Conservation (phyloP, 192 early-diverging fungal species). For the Chytriomyces sp. region DNA sequence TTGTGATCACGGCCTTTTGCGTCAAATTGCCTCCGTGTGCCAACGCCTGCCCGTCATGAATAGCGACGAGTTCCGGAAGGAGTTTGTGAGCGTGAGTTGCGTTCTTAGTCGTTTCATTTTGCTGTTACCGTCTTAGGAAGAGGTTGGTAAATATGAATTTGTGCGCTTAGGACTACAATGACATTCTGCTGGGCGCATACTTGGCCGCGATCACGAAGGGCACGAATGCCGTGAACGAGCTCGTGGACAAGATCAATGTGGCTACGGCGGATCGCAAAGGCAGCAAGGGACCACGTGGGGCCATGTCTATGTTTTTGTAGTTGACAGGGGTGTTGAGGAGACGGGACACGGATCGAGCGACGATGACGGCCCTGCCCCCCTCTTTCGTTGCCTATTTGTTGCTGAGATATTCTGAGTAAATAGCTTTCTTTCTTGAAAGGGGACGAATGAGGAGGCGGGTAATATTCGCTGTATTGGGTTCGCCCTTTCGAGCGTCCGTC, state of each 20-base stretch:
- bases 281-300: slow-evolving; percentile 2
- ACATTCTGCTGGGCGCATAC: slow-evolving; percentile 75
- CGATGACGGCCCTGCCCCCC: too few relatives aligned
- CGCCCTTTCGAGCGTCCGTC: too few relatives aligned
- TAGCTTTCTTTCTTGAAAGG: too few relatives aligned
- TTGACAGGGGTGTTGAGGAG: too few relatives aligned
- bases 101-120: not conserved
- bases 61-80: slow-evolving; percentile 65
- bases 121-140: not conserved
- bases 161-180: slow-evolving; percentile 74
- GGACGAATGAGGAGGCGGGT: too few relatives aligned
- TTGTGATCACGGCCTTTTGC: slow-evolving; percentile 72
- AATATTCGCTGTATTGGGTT: too few relatives aligned
- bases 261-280: slow-evolving; percentile 15
- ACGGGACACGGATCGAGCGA: too few relatives aligned
- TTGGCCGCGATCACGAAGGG: slow-evolving; percentile 80
- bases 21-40: slow-evolving; percentile 75
- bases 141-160: too few relatives aligned
- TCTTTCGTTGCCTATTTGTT: too few relatives aligned
- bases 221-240: slow-evolving; percentile 64
- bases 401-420: too few relatives aligned
- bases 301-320: not conserved
- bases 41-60: slow-evolving; percentile 73
- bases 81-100: slow-evolving; percentile 68
- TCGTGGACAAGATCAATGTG: slow-evolving; percentile 59